Evolutionary conservation across 139 green algal species (phyloP).

Genomic region (Coelastrella sp.): DNA sequence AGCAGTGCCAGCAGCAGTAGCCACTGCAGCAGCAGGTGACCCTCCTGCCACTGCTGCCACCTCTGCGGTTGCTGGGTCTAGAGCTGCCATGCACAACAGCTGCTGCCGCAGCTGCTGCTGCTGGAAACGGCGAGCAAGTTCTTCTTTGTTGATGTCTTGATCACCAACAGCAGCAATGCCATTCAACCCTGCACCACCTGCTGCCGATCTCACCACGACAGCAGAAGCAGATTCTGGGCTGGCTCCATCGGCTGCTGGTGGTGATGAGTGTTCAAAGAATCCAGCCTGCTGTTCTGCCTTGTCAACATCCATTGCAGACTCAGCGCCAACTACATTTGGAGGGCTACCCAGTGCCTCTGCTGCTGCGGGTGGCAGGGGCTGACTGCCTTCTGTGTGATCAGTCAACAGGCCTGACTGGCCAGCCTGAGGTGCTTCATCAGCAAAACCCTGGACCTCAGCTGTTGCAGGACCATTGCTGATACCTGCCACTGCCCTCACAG

Average conservation of each 20-base stretch:
- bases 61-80: background rate
- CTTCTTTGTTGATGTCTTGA: background rate
- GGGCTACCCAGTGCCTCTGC: slow-evolving; percentile 7
- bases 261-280: background rate
- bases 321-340: background rate
- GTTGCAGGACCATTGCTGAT: slow-evolving; percentile 39
- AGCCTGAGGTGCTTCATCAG: background rate
- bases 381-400: background rate
- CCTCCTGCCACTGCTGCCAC: background rate
- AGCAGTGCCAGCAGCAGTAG: background rate
- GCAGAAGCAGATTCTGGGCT: background rate
- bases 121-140: slow-evolving; percentile 15
- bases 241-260: background rate
- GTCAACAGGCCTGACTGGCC: background rate
- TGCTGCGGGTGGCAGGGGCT: background rate
- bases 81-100: slow-evolving; percentile 36
- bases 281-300: background rate
- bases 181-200: background rate
- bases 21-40: background rate
- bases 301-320: background rate
- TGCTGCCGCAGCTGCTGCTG: slow-evolving; percentile 42
- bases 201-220: background rate
- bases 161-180: background rate
- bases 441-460: slow-evolving; percentile 34
- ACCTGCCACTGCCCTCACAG: background rate